Base-by-base conservation (phyloP, 2,329 filamentous ascomycete species). In the Ceratocystis albifundus region DNA sequence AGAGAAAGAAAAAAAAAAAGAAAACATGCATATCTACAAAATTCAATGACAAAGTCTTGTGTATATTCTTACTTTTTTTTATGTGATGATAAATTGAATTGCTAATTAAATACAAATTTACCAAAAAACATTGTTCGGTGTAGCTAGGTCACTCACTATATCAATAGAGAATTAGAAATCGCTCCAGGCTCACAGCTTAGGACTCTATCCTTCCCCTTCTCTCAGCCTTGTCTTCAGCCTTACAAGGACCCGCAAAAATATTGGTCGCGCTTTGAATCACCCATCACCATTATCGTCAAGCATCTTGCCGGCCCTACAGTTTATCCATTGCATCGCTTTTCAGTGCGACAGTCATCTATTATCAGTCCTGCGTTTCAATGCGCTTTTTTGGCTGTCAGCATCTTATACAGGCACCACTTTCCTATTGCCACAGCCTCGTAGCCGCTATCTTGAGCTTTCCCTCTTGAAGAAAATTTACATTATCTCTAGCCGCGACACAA, bases 391-490 rank as follows among this genome's bases (percentile, higher is more conserved):
- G 8, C 45, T n/a, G 25, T 20, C 8, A 32, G 10, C 46, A 50
- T 20, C 25, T 48, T 22, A 36, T 50, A 30, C 36, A 41, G 10
- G 10, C 36, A 41, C 36, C 8, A 41, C 36, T 12, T 36, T 41
- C 36, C 2, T 41, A 12, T 41, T 41, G 36, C 12, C 36, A 41
- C 36, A 41, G 36, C 36, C 36, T 4, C 57, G 30, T 32, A 41
- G 36, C 36, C n/a, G 36, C 61, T 10, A 46, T n/a, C 36, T 41
- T 41, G 10, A 1, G 36, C 36, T 10, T 41, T 25, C 53, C 22
- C 53, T 57, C 53, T 17, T 12, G 2, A 17, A 28, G 45, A 64
- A 63, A 67, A 45, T 65, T 61, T 61, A 65, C 45, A 50, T 41
- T 28, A 36, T 22, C 44, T 20, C 8, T 48, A 66, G 65, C 65